Evolutionary conservation across 768 basidiomycete genomes (phyloP).

Genomic region (Porphyrellus cyaneotinctus): DNA sequence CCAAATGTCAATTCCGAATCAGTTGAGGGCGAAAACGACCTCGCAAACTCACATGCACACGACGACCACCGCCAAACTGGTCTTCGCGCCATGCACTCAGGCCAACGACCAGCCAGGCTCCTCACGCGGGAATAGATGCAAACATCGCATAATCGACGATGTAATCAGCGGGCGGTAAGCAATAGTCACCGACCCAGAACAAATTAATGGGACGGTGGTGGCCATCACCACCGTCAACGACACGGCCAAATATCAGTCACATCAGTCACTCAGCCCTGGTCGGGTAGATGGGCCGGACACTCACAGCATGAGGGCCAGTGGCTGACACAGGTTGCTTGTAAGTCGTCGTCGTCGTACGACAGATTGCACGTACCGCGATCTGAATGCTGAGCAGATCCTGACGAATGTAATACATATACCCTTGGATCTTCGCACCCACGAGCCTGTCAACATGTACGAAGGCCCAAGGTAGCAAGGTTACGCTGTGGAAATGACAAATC

Average conservation of each 20-base stretch:
- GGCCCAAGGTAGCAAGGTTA: no score
- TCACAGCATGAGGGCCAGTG: conserved; percentile 2
- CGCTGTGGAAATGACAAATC: no score
- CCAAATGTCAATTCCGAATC: no score
- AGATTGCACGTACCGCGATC: not conserved
- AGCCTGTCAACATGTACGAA: no score
- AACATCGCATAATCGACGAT: not conserved
- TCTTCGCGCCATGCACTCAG: not conserved
- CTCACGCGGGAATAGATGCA: not conserved
- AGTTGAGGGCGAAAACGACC: not conserved
- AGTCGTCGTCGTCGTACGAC: no score
- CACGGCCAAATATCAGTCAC: not conserved
- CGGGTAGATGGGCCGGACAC: not conserved
- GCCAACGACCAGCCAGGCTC: not conserved
- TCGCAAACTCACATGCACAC: not conserved
- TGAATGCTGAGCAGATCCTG: not conserved
- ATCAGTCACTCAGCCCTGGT: not conserved
- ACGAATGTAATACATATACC: conserved; percentile 1
- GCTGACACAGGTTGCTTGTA: not conserved
- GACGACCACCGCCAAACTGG: not conserved
- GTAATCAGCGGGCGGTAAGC: not conserved
- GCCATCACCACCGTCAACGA: conserved; percentile 3
- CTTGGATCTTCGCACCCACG: conserved; percentile 1
- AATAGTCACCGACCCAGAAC: not conserved
- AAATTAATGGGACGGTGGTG: not conserved